Conservation (phyloP, 345 rosid genomes). For the Reutealis trisperma region DNA sequence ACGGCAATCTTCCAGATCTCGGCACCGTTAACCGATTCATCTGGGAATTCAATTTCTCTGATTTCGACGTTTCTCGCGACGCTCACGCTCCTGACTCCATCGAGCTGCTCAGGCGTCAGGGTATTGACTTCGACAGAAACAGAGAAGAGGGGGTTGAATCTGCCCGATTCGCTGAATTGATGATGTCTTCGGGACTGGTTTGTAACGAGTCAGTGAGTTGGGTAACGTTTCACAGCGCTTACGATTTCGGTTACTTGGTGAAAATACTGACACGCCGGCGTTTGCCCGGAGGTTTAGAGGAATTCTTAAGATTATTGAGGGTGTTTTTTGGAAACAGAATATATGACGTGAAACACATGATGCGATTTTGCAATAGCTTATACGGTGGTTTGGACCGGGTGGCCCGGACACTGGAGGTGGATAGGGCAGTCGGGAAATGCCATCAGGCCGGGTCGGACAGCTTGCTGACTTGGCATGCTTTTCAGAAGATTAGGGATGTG, state of each 20-base stretch:
- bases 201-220: slow-evolving; percentile 33
- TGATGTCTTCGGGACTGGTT: slow-evolving; percentile 41
- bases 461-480: slow-evolving; percentile 46
- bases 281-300: slow-evolving; percentile 19
- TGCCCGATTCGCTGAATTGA: slow-evolving; percentile 28
- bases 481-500: slow-evolving; percentile 39
- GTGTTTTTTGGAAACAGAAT: slow-evolving; percentile 30
- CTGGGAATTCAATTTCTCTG: slow-evolving; percentile 38
- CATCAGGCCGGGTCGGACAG: slow-evolving; percentile 57
- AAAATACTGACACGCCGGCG: slow-evolving; percentile 29
- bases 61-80: slow-evolving; percentile 30
- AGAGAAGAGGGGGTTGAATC: slow-evolving; percentile 30
- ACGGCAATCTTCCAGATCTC: slow-evolving; percentile 29
- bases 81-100: slow-evolving; percentile 32
- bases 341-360: slow-evolving; percentile 35
- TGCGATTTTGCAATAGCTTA: slow-evolving; percentile 27
- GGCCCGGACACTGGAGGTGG: slow-evolving; percentile 17
- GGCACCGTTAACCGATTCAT: slow-evolving; percentile 22
- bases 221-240: slow-evolving; percentile 43
- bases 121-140: slow-evolving; percentile 33
- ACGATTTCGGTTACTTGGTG: slow-evolving; percentile 35
- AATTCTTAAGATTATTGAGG: slow-evolving; percentile 23
- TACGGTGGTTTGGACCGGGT: slow-evolving; percentile 38
- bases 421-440: slow-evolving; percentile 39
- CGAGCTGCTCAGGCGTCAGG: slow-evolving; percentile 28